Base-by-base conservation (phyloP, 139 green algal species). In the Parachlorella kessleri region DNA sequence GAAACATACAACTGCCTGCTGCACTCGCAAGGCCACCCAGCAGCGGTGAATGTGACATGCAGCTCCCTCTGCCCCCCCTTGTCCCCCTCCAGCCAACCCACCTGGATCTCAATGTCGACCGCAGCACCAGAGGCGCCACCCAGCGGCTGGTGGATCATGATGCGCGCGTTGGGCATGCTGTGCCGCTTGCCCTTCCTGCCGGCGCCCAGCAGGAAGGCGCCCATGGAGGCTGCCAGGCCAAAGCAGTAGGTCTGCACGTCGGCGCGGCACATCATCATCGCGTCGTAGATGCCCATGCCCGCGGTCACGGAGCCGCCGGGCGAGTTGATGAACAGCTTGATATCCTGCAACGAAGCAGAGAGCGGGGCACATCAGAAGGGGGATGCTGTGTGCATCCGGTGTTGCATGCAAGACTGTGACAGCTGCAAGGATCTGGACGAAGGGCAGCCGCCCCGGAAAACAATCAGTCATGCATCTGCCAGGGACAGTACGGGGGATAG, bases 241-340 rank as follows among this genome's bases (percentile, higher is more conserved):
- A 99, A 98, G 90, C 97, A 99, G 82, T 98, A 97, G 8, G 97
- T 99, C 66, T 91, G 66, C 36, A 88, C 63, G 75, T 85, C 79
- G 10, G 73, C 78, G 21, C 70, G 64, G 79, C 80, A 88, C 75
- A 96, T 85, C 88, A 94, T 91, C 95, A 99, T 99, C 39, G 95
- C 95, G 76, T 99, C 97, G 73, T 99, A 99, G 75, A 99, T 99
- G 77, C 96, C 96, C 95, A 98, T 97, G 77, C 97, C 97, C 3
- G 97, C 97, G 21, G 96, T 99, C 3, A 99, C 97, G 14, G 91
- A 98, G 72, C 97, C 97, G 76, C 97, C 97, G 33, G 97, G 97
- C 30, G 96, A 99, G 87, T 99, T 99, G 84, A 99, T 99, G 89
- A 99, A 98, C n/a, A 99, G 73, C 87, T 98, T 98, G 86, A 99